Base-by-base conservation (phyloP, 2,329 filamentous ascomycete species). In the Davidsoniella eucalypti region DNA sequence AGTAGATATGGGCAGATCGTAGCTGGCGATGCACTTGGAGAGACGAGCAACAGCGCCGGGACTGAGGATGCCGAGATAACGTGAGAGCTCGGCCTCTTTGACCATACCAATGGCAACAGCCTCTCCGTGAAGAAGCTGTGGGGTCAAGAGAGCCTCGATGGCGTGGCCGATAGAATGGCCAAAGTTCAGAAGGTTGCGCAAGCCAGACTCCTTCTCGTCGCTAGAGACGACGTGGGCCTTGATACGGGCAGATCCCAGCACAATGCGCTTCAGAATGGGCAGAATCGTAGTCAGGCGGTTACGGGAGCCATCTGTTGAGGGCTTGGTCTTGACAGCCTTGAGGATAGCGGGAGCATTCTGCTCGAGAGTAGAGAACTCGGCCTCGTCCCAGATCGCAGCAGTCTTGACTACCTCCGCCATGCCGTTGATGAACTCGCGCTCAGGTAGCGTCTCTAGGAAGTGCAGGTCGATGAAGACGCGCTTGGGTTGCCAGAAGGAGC, bases 341-440 rank as follows among this genome's bases (percentile, higher is more conserved):
- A 95, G 73, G 47, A 98, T 87, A 4, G 73, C 67, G 37, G 81
- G 69, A 1, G 88, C 87, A 58, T 92, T 86, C 57, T 83, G 72
- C 63, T 98, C 92, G 16, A 98, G 71, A 10, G 82, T 69, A 41
- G 81, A 75, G 62, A 98, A 98, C 61, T 95, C 90, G 8, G 72
- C 67, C 64, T 93, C 87, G 59, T 94, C 79, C 78, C 90, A 95
- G 58, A 98, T 96, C 49, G 92, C 92, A 2, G 92, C 92, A 3
- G 92, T 98, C 75, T 95, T 95, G 63, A 95, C 76, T 26, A 98
- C 90, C 68, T 98, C 92, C 23, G 90, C 92, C 90, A 98, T 95
- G 54, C 92, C 92, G 63, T 98, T 98, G 66, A 95, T 87, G 61
- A 98, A 90, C 66, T 98, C 90, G 57, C 92, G 76, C 56, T 82